phyloP scores from a whole-genome alignment of 2,329 filamentous ascomycete genomes.

The Colletotrichum sp. region DNA sequence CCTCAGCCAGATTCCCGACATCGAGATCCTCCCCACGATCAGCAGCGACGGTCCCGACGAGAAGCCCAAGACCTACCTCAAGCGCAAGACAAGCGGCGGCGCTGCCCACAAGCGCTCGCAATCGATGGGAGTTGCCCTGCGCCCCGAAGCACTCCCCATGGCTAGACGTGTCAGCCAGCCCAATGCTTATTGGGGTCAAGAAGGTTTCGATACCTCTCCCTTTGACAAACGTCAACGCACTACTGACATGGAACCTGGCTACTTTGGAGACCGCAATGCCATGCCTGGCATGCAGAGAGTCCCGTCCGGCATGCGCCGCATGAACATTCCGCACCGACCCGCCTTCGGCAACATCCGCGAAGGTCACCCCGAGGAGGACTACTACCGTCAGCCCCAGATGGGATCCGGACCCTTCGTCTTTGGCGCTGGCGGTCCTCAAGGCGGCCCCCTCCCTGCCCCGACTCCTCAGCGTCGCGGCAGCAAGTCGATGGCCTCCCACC shows the following conservation, averaged over 20 bases:
- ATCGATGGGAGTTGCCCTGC: constrained; percentile 34
- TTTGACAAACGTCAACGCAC: constrained; percentile 33
- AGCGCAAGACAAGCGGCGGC: constrained; percentile 28
- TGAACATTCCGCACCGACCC: constrained; percentile 20
- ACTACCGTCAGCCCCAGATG: constrained; percentile 24
- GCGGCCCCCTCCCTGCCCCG: constrained; percentile 26
- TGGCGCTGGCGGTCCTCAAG: constrained; percentile 13
- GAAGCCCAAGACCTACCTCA: constrained; percentile 28
- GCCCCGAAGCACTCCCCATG: constrained; percentile 27
- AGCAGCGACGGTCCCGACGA: constrained; percentile 37
- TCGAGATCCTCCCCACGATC: constrained; percentile 64
- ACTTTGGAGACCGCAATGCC: constrained; percentile 26
- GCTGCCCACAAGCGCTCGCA: constrained; percentile 37
- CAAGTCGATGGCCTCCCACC: constrained; percentile 23
- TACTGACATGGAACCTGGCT: constrained; percentile 22
- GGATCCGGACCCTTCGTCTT: constrained; percentile 21
- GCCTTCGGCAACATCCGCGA: constrained; percentile 39
- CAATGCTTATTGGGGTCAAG: constrained; percentile 20
- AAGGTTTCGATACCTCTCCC: constrained; percentile 23
- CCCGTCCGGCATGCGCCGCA: constrained; percentile 24
- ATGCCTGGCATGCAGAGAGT: constrained; percentile 22
- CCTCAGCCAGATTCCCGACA: constrained; percentile 57
- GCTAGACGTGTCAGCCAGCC: constrained; percentile 31
- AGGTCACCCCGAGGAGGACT: constrained; percentile 31
- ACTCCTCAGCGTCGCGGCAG: constrained; percentile 25